Evolutionary conservation across 2,329 filamentous ascomycete species (phyloP), one percentile per base, ranked within the genome.

Genomic region (Alternaria hordeiaustralica): DNA sequence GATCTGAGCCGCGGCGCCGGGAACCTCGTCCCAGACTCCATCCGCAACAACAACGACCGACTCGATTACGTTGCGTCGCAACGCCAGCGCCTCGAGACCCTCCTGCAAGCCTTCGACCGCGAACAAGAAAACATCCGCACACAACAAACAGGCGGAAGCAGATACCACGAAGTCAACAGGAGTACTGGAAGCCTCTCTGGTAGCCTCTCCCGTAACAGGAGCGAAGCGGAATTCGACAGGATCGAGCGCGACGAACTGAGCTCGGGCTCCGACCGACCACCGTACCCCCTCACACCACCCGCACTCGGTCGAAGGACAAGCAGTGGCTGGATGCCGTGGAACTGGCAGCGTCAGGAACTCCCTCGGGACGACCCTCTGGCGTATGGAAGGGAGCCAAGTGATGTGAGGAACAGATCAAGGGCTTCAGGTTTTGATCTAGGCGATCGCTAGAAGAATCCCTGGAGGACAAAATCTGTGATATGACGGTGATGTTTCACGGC

Each of bases 201-300:
- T 65, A 88, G 84, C 4, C 81, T 97, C 72, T 90, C 88, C 72
- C 95, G 95, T 82, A 95, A 92, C 75, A 89, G 89, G 67, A 96
- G 92, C 78, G 94, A 97, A 77, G 88, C 87, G 20, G 95, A 97
- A 71, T 97, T 97, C 75, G 94, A 97, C 75, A 92, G 93, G 78
- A 92, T 96, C 70, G 92, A 96, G 66, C 89, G 75, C 28, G 79
- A 90, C 33, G 91, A 94, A 75, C 86, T 83, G 41, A 64, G 55
- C 55, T 60, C 65, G 82, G 25, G 89, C 88, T 66, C 65, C 21
- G 72, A 84, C 82, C 30, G 83, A 71, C 82, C 76, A 11, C 76
- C 76, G 6, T 79, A 78, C 63, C 77, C 77, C 6, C 65, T 71
- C 21, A 79, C 77, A 10, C 77, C 77, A 18, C 76, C 76, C 10